Percentiles rank a stretch among this genome's conserved stretches.
phyloP scores from a whole-genome alignment of 495 filamentous ascomycete genomes.

The Parathielavia hyrcaniae region DNA sequence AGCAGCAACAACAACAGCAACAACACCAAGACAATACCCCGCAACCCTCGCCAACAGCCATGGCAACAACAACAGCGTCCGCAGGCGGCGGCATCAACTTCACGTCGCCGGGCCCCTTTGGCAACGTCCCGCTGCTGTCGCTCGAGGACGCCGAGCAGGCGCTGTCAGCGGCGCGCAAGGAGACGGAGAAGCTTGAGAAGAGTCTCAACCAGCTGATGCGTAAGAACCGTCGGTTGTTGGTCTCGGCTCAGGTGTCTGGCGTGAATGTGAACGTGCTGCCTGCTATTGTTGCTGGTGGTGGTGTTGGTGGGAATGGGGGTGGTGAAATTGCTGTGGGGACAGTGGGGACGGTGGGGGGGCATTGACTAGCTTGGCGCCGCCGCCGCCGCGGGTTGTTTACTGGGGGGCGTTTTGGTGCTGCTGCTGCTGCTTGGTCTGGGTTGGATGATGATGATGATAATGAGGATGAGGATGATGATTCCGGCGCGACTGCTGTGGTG shows the following conservation, averaged over 20 bases:
- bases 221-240: conserved; percentile 51
- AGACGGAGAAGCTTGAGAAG: conserved; percentile 65
- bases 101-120: conserved; percentile 31
- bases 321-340: no score
- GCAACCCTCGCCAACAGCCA: neutral
- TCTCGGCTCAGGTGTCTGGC: neutral
- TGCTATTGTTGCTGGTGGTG: neutral
- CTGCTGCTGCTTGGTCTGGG: neutral
- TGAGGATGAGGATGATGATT: no score
- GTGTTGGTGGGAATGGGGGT: no score
- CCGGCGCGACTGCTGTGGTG: neutral
- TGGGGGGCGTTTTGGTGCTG: no score
- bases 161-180: conserved; percentile 52
- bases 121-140: conserved; percentile 45
- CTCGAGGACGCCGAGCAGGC: conserved; percentile 58
- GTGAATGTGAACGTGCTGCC: neutral
- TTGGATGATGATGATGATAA: no score
- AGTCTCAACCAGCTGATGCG: conserved; percentile 54
- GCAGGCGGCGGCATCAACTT: neutral
- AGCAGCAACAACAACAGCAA: neutral
- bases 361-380: conserved; percentile 30
- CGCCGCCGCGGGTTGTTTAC: no score
- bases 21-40: neutral
- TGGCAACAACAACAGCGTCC: neutral
- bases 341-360: conserved; percentile 19